These are phyloP conservation scores for Butyriboletus appendiculatus DNA, from an alignment of 1,284 basidiomycete species.

Conservation along the genomic window DNA sequence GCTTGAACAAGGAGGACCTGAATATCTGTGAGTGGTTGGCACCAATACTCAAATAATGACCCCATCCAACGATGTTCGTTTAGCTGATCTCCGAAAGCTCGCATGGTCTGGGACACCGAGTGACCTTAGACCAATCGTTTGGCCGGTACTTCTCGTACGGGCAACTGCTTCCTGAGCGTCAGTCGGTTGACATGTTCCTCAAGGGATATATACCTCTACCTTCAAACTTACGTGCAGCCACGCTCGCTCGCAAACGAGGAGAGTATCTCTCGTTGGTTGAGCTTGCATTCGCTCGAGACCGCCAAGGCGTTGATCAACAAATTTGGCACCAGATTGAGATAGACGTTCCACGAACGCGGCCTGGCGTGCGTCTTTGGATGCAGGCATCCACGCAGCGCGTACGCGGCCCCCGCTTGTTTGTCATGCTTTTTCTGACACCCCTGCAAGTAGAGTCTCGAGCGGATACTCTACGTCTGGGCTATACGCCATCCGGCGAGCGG, in stretches of 20 bases:
- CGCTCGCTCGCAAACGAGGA: constrained; percentile 85
- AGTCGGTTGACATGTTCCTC: constrained; percentile 2
- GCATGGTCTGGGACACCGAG: constrained; percentile 96
- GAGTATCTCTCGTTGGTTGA: constrained; percentile 92
- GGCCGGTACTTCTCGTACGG: constrained; percentile 91
- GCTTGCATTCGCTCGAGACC: constrained; percentile 87
- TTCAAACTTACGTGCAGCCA: constrained; percentile 72
- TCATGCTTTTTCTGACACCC: constrained; percentile 18
- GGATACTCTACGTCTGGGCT: constrained; percentile 96
- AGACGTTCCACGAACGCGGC: constrained; percentile 91
- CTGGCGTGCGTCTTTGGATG: constrained; percentile 91
- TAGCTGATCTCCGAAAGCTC: constrained; percentile 83
- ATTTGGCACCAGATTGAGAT: constrained; percentile 99
- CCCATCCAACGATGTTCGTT: constrained; percentile 4
- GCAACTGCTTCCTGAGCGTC: not conserved
- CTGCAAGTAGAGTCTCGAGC: constrained; percentile 73
- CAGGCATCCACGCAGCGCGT: constrained; percentile 85
- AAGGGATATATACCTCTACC: constrained; percentile 94
- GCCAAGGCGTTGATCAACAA: constrained; percentile 84
- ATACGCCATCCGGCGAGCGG: constrained; percentile 96
- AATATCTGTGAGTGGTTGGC: constrained; percentile 61
- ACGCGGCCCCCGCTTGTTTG: constrained; percentile 28
- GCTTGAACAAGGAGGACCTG: constrained; percentile 67
- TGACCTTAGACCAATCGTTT: constrained; percentile 89
- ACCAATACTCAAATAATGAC: not conserved